Conservation (phyloP, 2,329 filamentous ascomycete species). For the Phoma sp. region DNA sequence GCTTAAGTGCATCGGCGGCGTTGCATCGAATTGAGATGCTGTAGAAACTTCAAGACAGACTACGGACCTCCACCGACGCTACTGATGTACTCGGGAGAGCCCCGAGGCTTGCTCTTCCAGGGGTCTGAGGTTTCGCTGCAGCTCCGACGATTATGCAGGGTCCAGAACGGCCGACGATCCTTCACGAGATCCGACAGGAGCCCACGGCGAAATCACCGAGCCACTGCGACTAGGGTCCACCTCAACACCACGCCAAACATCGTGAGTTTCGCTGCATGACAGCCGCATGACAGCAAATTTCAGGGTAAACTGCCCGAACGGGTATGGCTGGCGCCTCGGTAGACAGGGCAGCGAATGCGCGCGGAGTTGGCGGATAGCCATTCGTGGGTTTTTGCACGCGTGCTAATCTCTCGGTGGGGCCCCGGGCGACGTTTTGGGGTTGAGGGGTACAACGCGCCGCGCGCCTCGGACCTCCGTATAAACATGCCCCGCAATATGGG, state of each 20-base stretch:
- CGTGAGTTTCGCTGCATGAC: constrained; percentile 17
- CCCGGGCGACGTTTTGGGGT: constrained; percentile 14
- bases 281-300: constrained; percentile 12
- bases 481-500: constrained; percentile 17
- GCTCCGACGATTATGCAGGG: constrained; percentile 13
- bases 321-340: constrained; percentile 17
- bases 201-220: constrained; percentile 18
- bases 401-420: constrained; percentile 13
- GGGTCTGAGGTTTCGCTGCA: constrained; percentile 2
- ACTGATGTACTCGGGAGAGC: constrained; percentile 10
- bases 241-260: constrained; percentile 23
- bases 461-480: constrained; percentile 13
- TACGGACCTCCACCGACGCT: neutral
- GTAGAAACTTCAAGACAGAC: neutral
- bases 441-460: constrained; percentile 16
- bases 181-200: constrained; percentile 1
- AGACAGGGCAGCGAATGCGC: neutral
- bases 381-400: constrained; percentile 17
- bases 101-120: constrained; percentile 4
- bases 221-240: constrained; percentile 13
- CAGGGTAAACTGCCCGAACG: constrained; percentile 9
- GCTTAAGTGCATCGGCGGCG: too few species aligned
- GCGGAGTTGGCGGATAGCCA: constrained; percentile 15
- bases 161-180: constrained; percentile 9
- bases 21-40: too few species aligned